phyloP scores from a whole-genome alignment of 139 green algal species.

The Micractinium sp. region DNA sequence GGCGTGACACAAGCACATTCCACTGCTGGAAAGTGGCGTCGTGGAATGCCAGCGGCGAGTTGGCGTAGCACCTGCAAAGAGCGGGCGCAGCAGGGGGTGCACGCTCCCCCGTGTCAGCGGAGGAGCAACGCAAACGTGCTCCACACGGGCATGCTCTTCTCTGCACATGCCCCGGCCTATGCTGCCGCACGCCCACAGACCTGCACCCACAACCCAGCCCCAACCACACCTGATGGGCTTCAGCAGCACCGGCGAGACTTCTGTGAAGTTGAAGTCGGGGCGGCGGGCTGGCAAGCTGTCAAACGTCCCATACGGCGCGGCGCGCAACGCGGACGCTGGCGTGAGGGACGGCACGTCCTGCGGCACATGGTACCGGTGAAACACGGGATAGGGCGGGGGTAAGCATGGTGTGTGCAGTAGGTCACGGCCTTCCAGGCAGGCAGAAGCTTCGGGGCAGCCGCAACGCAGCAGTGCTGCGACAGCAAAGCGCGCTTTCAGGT shows the following conservation, averaged over 20 bases:
- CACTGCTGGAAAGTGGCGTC: conserved; percentile 1
- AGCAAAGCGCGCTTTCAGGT: not conserved
- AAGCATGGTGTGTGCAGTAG: not conserved
- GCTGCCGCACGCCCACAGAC: not conserved
- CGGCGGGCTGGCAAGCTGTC: conserved; percentile 48
- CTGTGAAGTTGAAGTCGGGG: conserved; percentile 66
- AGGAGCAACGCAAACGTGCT: too few species aligned
- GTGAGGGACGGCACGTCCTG: conserved; percentile 22
- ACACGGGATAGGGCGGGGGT: not conserved
- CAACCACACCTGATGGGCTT: conserved; percentile 50
- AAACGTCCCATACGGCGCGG: conserved; percentile 32
- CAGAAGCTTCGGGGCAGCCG: not conserved
- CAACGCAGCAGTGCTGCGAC: too few species aligned
- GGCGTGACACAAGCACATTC: not conserved
- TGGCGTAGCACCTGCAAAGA: conserved; percentile 33
- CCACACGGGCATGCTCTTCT: too few species aligned
- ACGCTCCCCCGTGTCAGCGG: too few species aligned
- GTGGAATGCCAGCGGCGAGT: conserved; percentile 12
- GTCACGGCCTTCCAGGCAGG: not conserved
- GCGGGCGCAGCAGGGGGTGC: not conserved
- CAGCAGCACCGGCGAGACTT: conserved; percentile 64
- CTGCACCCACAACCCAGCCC: not conserved
- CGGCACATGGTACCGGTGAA: not conserved
- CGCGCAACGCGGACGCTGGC: conserved; percentile 8
- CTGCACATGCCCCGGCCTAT: too few species aligned